phyloP scores from a whole-genome alignment of 495 filamentous ascomycete species.

The Talaromyces borbonicus region DNA sequence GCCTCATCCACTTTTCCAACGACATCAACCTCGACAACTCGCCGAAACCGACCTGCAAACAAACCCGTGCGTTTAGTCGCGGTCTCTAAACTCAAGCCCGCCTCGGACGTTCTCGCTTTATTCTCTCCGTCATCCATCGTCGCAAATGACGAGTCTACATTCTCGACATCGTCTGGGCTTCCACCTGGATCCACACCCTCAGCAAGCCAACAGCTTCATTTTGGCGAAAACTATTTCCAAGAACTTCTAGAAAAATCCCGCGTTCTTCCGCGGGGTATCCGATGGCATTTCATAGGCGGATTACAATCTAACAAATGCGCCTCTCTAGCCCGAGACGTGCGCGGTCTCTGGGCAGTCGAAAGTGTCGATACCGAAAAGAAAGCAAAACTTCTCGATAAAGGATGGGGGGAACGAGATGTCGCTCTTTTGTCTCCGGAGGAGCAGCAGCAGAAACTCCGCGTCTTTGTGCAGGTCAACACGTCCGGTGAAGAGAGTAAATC shows the following conservation, averaged over 20 bases:
- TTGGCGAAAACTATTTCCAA: constrained; percentile 96
- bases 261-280: constrained; percentile 65
- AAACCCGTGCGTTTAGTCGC: constrained; percentile 65
- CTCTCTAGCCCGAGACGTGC: constrained; percentile 67
- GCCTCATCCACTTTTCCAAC: constrained; percentile 13
- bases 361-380: constrained; percentile 85
- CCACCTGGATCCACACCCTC: constrained; percentile 8
- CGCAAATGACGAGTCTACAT: not conserved
- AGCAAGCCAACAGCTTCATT: constrained; percentile 52
- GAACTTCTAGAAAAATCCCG: constrained; percentile 81
- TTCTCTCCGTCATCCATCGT: constrained; percentile 51
- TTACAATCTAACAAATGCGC: constrained; percentile 91
- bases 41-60: constrained; percentile 5
- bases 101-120: constrained; percentile 75
- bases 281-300: constrained; percentile 94
- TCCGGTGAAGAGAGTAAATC: constrained; percentile 80
- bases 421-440: not conserved
- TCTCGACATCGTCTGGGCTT: constrained; percentile 1
- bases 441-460: constrained; percentile 37
- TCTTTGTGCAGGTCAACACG: constrained; percentile 93
- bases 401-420: constrained; percentile 45
- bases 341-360: constrained; percentile 87
- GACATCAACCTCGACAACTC: constrained; percentile 5
- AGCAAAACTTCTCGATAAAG: constrained; percentile 67
- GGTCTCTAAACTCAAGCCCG: constrained; percentile 90